Conservation (phyloP, 2,329 filamentous ascomycete genomes). For the Aspergillus unguis region DNA sequence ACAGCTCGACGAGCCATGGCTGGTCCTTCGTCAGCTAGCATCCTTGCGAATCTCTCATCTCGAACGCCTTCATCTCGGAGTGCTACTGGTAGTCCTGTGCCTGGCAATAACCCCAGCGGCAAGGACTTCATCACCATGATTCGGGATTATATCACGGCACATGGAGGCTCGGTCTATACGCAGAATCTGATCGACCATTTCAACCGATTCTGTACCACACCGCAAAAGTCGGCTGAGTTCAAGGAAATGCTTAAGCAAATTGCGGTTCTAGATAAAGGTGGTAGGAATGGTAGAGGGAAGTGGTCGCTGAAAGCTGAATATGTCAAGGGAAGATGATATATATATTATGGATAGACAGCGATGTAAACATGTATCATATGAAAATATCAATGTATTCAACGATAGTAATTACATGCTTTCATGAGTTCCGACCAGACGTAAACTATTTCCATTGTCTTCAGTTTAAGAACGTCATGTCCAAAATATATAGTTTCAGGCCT, state of each 20-base stretch:
- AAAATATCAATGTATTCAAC: too few species aligned
- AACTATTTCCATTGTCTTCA: background rate
- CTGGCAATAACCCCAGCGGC: slow-evolving; percentile 40
- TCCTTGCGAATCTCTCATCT: slow-evolving; percentile 39
- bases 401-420: too few species aligned
- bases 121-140: slow-evolving; percentile 71
- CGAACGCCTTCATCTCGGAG: slow-evolving; percentile 23
- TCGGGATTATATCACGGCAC: slow-evolving; percentile 70
- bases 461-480: background rate
- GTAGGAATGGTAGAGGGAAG: slow-evolving; percentile 47
- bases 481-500: background rate
- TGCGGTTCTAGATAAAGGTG: slow-evolving; percentile 63
- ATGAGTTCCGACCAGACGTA: too few species aligned
- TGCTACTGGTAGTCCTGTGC: slow-evolving; percentile 44
- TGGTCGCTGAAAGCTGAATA: slow-evolving; percentile 62
- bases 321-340: slow-evolving; percentile 18
- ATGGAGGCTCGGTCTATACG: slow-evolving; percentile 74
- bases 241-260: slow-evolving; percentile 75
- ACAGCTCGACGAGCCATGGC: slow-evolving; percentile 32
- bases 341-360: too few species aligned
- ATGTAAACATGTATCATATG: background rate
- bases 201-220: slow-evolving; percentile 70
- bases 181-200: slow-evolving; percentile 90
- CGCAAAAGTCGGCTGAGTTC: slow-evolving; percentile 71
- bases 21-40: slow-evolving; percentile 40